Base-by-base conservation (phyloP, 139 green algal species). In the Monoraphidium neglectum region DNA sequence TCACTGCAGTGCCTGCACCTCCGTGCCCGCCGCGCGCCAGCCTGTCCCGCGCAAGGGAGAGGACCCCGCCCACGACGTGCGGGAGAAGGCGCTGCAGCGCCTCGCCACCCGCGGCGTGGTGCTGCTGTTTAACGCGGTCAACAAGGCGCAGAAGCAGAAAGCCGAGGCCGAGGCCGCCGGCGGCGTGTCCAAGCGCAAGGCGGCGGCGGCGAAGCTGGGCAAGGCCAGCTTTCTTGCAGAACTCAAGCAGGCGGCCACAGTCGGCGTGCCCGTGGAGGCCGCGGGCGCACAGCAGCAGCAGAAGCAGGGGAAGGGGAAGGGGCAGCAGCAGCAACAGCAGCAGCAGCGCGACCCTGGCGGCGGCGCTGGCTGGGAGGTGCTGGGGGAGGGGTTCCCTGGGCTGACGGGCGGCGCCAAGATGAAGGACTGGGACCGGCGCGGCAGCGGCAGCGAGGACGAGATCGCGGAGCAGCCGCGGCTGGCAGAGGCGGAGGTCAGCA, bases 71-170 rank as follows among this genome's bases (percentile, higher is more conserved):
- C 59, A 79, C 12, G 93, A 97, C 80, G 38, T 49, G 12, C 65
- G 62, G 18, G 93, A 97, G 74, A 93, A 93, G 82, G 61, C 74
- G 68, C 81, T 96, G 54, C 72, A 82, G 46, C 79, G 81, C 66
- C 82, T 90, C 38, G 93, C 91, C 1, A 97, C 92, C 2, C 53
- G 89, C 40, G 93, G 93, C 35, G 93, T 97, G 43, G 93, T 97
- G 66, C 78, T 90, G 40, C 87, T 97, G 51, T 97, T 97, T 86
- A 97, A 97, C 64, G 93, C 93, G 0, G 87, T 97, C 6, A 79
- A 85, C 47, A 92, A 93, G 70, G 90, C 92, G 1, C 92, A 97
- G 80, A 84, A 85, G 62, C 63, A 83, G 38, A 68, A 85, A 40
- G 61, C 46, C 8, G 87, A 82, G 24, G 77, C 64, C 35, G 66